Conservation (phyloP, 2,329 filamentous ascomycete genomes). For the Ramularia endophylla region DNA sequence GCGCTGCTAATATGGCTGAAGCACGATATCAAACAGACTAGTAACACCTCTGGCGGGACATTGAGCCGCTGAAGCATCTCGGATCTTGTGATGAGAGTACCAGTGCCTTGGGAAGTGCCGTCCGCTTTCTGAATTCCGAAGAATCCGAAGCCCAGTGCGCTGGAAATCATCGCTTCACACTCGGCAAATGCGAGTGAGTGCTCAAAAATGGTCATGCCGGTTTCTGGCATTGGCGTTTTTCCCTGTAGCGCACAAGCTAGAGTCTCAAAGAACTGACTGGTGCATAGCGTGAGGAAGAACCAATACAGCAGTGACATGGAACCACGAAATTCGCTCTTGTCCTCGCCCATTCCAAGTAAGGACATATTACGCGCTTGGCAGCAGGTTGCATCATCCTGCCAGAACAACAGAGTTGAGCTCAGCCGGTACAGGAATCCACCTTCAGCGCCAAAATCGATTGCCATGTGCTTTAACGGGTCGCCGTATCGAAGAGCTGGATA, state of each 20-base stretch:
- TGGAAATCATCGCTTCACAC: slow-evolving; percentile 80
- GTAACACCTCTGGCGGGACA: slow-evolving; percentile 78
- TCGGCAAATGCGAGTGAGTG: slow-evolving; percentile 95
- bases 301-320: slow-evolving; percentile 75
- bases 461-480: slow-evolving; percentile 36
- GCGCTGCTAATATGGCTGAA: slow-evolving; percentile 87
- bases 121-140: slow-evolving; percentile 47
- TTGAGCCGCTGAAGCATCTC: slow-evolving; percentile 72
- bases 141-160: slow-evolving; percentile 69
- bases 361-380: slow-evolving; percentile 73
- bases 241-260: slow-evolving; percentile 84
- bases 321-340: slow-evolving; percentile 55
- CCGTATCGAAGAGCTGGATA: slow-evolving; percentile 44
- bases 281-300: slow-evolving; percentile 60
- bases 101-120: slow-evolving; percentile 22
- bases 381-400: slow-evolving; percentile 66
- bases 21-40: slow-evolving; percentile 81
- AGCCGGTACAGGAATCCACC: slow-evolving; percentile 66
- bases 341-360: slow-evolving; percentile 42
- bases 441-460: slow-evolving; percentile 48
- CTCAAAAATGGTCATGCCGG: slow-evolving; percentile 94
- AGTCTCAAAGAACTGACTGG: slow-evolving; percentile 84
- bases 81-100: slow-evolving; percentile 23
- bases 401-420: slow-evolving; percentile 66
- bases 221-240: slow-evolving; percentile 71